Percentiles rank a stretch among this genome's conserved stretches.
These are phyloP conservation scores for Botryotinia convoluta DNA, from an alignment of 2,329 filamentous ascomycete species.

Conservation along the genomic window DNA sequence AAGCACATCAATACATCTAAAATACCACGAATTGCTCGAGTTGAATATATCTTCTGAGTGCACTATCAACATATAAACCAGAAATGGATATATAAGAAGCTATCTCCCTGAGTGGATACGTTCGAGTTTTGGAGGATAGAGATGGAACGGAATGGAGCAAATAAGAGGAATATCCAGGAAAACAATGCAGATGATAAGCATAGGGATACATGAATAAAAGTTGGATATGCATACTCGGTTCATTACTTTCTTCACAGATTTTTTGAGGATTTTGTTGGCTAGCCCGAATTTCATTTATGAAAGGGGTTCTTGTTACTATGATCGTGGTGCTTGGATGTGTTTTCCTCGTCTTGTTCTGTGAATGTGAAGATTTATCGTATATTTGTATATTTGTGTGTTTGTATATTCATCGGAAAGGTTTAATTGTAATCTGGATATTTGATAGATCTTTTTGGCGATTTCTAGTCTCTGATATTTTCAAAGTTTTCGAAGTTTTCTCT, in stretches of 20 bases:
- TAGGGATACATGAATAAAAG: neutral
- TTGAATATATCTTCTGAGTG: neutral
- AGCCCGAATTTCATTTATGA: too few relatives aligned
- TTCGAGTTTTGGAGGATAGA: neutral
- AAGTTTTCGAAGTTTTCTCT: too few relatives aligned
- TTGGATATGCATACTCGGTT: neutral
- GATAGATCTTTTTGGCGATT: too few relatives aligned
- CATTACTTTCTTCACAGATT: neutral
- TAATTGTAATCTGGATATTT: too few relatives aligned
- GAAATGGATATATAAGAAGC: neutral
- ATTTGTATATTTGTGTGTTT: too few relatives aligned
- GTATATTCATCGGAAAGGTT: too few relatives aligned
- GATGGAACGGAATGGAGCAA: neutral
- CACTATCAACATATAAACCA: neutral
- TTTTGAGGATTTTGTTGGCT: neutral
- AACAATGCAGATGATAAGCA: neutral
- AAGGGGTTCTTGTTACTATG: too few relatives aligned
- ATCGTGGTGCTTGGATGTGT: neutral
- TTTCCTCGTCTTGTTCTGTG: neutral
- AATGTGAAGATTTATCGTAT: neutral
- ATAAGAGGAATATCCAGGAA: neutral
- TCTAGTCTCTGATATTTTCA: too few relatives aligned
- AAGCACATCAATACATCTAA: neutral
- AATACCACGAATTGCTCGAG: neutral
- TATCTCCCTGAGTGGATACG: neutral